phyloP scores from a whole-genome alignment of 2,329 filamentous ascomycete genomes.

The Calonectria naviculata region DNA sequence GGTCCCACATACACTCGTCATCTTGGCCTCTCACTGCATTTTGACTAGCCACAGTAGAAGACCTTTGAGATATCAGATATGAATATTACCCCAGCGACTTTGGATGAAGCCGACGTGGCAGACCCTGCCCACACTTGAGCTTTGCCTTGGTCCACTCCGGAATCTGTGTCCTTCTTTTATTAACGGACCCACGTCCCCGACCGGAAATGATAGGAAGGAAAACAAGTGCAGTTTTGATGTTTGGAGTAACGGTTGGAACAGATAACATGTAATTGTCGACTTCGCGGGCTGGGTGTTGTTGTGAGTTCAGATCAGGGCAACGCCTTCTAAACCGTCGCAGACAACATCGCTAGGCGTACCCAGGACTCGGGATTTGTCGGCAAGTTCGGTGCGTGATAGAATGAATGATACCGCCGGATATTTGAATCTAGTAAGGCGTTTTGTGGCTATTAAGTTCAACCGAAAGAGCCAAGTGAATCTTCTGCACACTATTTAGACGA shows the following conservation, averaged over 20 bases:
- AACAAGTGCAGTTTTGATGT: conserved; percentile 47
- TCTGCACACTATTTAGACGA: conserved; percentile 38
- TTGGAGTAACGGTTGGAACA: conserved; percentile 25
- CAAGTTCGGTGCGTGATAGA: conserved; percentile 46
- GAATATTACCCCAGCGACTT: conserved; percentile 48
- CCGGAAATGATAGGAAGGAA: conserved; percentile 53
- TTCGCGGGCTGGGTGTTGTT: conserved; percentile 37
- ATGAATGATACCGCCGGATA: conserved; percentile 49
- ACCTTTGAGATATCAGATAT: conserved; percentile 46
- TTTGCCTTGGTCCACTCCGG: conserved; percentile 39
- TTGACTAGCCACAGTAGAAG: conserved; percentile 45
- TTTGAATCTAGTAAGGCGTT: conserved; percentile 43
- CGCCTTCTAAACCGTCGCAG: conserved; percentile 48
- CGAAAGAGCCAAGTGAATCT: conserved; percentile 22
- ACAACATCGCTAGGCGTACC: conserved; percentile 41
- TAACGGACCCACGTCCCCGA: conserved; percentile 47
- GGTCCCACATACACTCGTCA: conserved; percentile 45
- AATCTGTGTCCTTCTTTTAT: conserved; percentile 53
- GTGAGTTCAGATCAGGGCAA: conserved; percentile 37
- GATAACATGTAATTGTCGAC: conserved; percentile 50
- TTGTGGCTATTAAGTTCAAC: background rate
- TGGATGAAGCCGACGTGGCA: conserved; percentile 46
- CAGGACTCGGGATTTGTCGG: conserved; percentile 35
- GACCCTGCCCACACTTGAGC: conserved; percentile 42
- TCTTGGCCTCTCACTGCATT: conserved; percentile 39